phyloP scores from a whole-genome alignment of 164 flowering plant genomes.

The Annona cherimola region DNA sequence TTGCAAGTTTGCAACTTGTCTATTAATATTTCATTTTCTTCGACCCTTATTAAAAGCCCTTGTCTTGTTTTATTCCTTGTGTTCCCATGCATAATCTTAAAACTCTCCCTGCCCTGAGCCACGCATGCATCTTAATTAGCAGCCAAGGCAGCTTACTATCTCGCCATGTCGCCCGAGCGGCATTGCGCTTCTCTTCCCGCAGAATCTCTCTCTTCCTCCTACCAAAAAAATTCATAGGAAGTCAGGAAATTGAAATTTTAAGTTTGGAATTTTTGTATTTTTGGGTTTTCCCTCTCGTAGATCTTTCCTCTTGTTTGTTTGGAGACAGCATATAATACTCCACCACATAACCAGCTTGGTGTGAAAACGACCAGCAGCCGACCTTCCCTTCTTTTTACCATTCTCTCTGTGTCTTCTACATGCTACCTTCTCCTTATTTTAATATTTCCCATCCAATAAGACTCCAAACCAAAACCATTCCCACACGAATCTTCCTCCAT shows the following conservation, averaged over 20 bases:
- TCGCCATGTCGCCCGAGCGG: neutral
- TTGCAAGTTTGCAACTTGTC: neutral
- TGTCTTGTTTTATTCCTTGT: too few relatives aligned
- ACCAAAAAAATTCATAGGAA: neutral
- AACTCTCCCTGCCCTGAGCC: too few relatives aligned
- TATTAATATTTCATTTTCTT: neutral
- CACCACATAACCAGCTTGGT: conserved; percentile 4
- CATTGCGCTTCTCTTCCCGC: neutral
- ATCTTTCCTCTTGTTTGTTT: neutral
- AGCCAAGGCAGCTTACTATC: too few relatives aligned
- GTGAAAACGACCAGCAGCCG: conserved; percentile 12
- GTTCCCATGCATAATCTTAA: too few relatives aligned
- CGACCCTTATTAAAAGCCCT: too few relatives aligned
- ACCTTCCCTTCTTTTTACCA: conserved; percentile 1
- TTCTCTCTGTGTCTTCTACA: neutral
- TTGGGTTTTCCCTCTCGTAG: neutral
- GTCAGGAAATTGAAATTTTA: neutral
- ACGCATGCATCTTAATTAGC: too few relatives aligned
- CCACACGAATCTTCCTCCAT: too few relatives aligned
- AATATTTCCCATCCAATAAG: neutral
- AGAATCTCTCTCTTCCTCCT: neutral
- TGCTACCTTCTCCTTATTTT: neutral
- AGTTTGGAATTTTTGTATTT: neutral
- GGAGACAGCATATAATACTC: neutral
- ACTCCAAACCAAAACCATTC: neutral